A percentile compares a stretch with the other conserved stretches of the same genome.
phyloP scores from a whole-genome alignment of 345 rosid genomes.

The Eucalyptus tenuipes region DNA sequence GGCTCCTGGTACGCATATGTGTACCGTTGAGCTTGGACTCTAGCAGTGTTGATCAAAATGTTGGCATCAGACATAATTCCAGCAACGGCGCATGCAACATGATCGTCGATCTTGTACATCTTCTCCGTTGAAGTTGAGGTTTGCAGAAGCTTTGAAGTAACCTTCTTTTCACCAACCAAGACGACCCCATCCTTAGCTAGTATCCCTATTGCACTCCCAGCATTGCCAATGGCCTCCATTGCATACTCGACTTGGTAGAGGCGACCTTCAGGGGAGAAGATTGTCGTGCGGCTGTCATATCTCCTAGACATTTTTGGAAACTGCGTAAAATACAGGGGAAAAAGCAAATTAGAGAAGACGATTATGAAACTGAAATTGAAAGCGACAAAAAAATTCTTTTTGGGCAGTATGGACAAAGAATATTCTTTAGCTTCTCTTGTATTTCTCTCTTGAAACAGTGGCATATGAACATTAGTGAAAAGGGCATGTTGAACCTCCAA shows the following conservation, averaged over 20 bases:
- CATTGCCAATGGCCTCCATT: constrained; percentile 98
- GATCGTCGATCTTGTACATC: constrained; percentile 98
- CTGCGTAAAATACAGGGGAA: background rate
- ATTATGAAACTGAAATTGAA: background rate
- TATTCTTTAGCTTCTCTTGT: background rate
- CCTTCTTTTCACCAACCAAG: constrained; percentile 94
- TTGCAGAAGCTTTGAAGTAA: constrained; percentile 89
- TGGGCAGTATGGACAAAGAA: background rate
- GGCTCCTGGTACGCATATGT: constrained; percentile 89
- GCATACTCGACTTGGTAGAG: constrained; percentile 98
- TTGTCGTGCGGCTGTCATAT: constrained; percentile 97
- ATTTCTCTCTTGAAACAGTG: background rate
- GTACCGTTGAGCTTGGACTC: constrained; percentile 93
- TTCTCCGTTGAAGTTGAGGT: constrained; percentile 85
- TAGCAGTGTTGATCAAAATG: constrained; percentile 84
- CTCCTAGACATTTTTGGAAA: constrained; percentile 65
- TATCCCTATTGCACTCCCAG: constrained; percentile 89
- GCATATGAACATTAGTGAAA: background rate
- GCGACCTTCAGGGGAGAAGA: constrained; percentile 99
- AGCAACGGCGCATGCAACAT: constrained; percentile 93
- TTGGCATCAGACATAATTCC: constrained; percentile 99
- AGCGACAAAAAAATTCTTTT: background rate
- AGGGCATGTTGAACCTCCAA: background rate
- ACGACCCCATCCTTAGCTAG: constrained; percentile 86
- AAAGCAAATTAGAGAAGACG: background rate